phyloP scores from a whole-genome alignment of 169 alveolate genomes.

The Plasmodium coatneyi region DNA sequence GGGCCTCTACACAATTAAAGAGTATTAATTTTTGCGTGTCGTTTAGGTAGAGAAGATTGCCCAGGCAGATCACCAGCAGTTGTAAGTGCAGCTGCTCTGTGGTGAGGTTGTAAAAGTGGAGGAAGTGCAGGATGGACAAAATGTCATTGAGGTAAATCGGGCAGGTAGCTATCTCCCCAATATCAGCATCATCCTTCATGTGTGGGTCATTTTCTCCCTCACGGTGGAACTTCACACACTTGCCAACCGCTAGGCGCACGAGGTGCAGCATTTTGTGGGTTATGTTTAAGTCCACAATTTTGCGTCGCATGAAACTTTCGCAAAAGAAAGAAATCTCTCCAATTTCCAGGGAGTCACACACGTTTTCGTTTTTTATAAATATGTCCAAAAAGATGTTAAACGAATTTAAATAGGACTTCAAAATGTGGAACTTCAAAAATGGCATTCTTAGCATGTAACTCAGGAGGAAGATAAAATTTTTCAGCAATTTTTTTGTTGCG shows the following conservation, averaged over 20 bases:
- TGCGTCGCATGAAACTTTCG: conserved; percentile 32
- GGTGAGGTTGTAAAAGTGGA: conserved; percentile 24
- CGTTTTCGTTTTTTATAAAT: conserved; percentile 22
- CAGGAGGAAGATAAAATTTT: conserved; percentile 43
- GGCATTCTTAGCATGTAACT: conserved; percentile 45
- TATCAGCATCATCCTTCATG: neutral
- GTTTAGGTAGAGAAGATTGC: conserved; percentile 5
- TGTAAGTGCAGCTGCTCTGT: conserved; percentile 10
- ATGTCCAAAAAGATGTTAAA: conserved; percentile 18
- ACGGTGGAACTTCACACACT: neutral
- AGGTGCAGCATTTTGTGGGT: neutral
- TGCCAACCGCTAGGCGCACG: neutral
- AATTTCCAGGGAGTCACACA: conserved; percentile 8
- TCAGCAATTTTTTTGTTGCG: conserved; percentile 24
- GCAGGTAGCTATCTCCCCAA: neutral
- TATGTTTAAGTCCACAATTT: conserved; percentile 18
- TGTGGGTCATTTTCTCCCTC: neutral
- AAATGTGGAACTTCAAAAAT: conserved; percentile 24
- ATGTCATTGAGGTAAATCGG: conserved; percentile 36
- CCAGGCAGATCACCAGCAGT: conserved; percentile 14
- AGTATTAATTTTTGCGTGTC: conserved; percentile 55
- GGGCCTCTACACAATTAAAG: conserved; percentile 49
- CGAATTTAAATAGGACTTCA: conserved; percentile 50
- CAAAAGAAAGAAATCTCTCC: conserved; percentile 42
- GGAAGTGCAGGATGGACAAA: conserved; percentile 31